These are phyloP conservation scores for Fragosphaeria purpurea DNA, from an alignment of 2,329 filamentous ascomycete genomes.

Conservation along the genomic window DNA sequence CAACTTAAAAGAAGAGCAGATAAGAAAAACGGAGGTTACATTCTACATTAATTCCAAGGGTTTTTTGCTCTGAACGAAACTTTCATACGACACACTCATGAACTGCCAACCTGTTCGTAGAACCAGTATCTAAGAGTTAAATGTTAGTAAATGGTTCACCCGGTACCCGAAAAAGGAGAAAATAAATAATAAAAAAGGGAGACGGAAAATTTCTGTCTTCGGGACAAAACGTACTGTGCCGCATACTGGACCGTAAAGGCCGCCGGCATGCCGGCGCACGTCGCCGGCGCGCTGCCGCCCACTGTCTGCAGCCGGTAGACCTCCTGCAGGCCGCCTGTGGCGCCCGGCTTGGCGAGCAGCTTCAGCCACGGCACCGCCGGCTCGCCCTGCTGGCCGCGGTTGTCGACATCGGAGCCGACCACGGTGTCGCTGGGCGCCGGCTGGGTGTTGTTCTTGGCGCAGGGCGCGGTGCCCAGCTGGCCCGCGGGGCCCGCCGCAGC, in stretches of 20 bases:
- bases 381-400: conserved; percentile 48
- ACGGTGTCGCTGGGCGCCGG: conserved; percentile 52
- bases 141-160: too few relatives aligned
- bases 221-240: conserved; percentile 57
- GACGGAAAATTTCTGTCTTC: background rate
- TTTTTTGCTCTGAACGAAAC: too few relatives aligned
- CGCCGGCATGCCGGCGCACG: conserved; percentile 55
- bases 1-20: background rate
- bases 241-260: conserved; percentile 70
- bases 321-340: conserved; percentile 56
- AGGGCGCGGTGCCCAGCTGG: conserved; percentile 50
- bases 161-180: background rate
- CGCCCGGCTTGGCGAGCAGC: conserved; percentile 44
- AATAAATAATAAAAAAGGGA: background rate
- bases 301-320: conserved; percentile 80
- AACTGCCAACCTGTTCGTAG: conserved; percentile 11
- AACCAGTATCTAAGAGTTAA: conserved; percentile 28
- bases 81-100: too few relatives aligned
- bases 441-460: conserved; percentile 50
- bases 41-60: too few relatives aligned
- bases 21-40: background rate
- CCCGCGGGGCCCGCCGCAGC: conserved; percentile 15
- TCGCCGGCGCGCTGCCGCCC: conserved; percentile 65
- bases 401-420: conserved; percentile 33
- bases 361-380: conserved; percentile 74